A percentile compares a stretch with the other conserved stretches of the same genome.
phyloP scores from a whole-genome alignment of 2,329 filamentous ascomycete genomes.

The Cytospora leucostoma region DNA sequence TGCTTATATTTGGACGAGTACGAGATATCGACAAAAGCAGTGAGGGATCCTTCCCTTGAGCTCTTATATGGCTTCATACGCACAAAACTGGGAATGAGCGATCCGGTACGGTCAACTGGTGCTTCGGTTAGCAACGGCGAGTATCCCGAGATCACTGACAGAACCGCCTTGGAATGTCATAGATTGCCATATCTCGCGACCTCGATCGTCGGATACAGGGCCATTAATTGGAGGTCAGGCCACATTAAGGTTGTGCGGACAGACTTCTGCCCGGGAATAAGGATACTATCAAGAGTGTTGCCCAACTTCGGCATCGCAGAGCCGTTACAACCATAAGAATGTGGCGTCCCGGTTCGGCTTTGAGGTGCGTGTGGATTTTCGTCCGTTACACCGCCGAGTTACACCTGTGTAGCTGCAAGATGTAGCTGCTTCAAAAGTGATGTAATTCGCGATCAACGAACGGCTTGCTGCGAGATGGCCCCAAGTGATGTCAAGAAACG shows the following conservation, averaged over 20 bases:
- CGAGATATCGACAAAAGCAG: not conserved
- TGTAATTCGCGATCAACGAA: not conserved
- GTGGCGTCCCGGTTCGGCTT: not conserved
- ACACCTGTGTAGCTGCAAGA: not conserved
- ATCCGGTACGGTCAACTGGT: not conserved
- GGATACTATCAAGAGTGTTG: not conserved
- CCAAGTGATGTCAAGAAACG: not conserved
- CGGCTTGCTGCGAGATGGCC: not conserved
- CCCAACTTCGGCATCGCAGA: not conserved
- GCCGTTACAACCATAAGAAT: not conserved
- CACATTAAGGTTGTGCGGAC: conserved; percentile 11
- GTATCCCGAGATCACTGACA: not conserved
- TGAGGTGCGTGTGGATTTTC: not conserved
- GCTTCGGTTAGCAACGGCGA: conserved; percentile 19
- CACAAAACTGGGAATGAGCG: not conserved
- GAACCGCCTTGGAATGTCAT: not conserved
- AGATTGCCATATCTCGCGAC: conserved; percentile 9
- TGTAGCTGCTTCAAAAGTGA: not conserved
- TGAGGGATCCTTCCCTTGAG: not conserved
- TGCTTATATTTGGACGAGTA: not conserved
- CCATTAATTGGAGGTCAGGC: conserved; percentile 5
- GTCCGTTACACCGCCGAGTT: not conserved
- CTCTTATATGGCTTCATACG: not conserved
- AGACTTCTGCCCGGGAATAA: not conserved
- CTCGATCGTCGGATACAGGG: conserved; percentile 1